phyloP scores from a whole-genome alignment of 2,329 filamentous ascomycete genomes.

The Verticillium longisporum region DNA sequence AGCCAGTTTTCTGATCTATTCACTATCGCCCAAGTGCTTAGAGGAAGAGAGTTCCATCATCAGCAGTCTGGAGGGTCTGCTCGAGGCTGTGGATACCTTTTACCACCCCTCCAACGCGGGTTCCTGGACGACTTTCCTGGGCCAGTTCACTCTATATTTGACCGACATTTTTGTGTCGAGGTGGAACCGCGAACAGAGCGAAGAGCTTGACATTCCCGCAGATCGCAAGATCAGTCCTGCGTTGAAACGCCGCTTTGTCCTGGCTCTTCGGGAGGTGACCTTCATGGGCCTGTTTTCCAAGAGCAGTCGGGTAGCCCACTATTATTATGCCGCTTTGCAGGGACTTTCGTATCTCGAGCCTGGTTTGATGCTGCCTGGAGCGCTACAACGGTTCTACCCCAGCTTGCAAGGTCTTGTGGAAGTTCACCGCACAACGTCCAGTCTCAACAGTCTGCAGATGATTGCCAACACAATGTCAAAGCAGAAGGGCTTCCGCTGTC shows the following conservation, averaged over 20 bases:
- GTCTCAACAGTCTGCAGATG: constrained; percentile 84
- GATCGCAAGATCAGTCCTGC: constrained; percentile 72
- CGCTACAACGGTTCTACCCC: constrained; percentile 91
- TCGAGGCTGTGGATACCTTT: constrained; percentile 95
- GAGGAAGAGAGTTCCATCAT: constrained; percentile 73
- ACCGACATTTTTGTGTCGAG: constrained; percentile 95
- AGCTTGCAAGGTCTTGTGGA: constrained; percentile 95
- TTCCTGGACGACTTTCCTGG: constrained; percentile 80
- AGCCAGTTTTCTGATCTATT: constrained; percentile 88
- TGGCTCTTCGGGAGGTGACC: constrained; percentile 82
- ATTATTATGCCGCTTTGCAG: constrained; percentile 85
- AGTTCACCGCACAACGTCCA: constrained; percentile 92
- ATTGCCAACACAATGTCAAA: constrained; percentile 85
- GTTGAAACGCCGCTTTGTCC: constrained; percentile 84
- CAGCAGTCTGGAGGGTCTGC: constrained; percentile 78
- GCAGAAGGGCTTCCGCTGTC: constrained; percentile 93
- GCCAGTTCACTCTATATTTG: constrained; percentile 86
- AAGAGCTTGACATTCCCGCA: constrained; percentile 78
- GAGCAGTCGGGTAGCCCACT: constrained; percentile 84
- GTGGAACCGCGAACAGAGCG: constrained; percentile 92
- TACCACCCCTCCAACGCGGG: constrained; percentile 98
- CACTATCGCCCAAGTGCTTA: constrained; percentile 76
- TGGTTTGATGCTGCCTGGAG: constrained; percentile 83
- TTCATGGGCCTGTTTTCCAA: constrained; percentile 99
- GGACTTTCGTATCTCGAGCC: constrained; percentile 87